These are phyloP conservation scores for Magnolia officinalis DNA, from an alignment of 164 flowering plant species.

Conservation along the genomic window DNA sequence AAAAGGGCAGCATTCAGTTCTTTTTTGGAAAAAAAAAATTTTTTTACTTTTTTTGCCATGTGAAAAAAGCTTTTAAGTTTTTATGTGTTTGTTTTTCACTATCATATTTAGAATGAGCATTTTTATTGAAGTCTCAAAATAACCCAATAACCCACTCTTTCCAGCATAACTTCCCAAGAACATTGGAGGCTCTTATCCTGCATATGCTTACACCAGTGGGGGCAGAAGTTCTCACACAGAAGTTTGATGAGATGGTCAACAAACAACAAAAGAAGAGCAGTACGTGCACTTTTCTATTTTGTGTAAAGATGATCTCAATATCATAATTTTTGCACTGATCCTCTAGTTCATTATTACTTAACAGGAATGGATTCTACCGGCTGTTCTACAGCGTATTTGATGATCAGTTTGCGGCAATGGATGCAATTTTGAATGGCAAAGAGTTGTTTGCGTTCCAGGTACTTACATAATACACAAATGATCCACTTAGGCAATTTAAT, in stretches of 20 bases:
- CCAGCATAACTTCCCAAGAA: conserved; percentile 89
- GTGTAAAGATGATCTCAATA: background rate
- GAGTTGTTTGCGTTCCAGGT: conserved; percentile 83
- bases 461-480: conserved; percentile 1
- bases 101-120: background rate
- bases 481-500: background rate
- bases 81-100: background rate
- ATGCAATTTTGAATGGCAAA: conserved; percentile 68
- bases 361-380: conserved; percentile 76
- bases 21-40: no score
- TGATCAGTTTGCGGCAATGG: conserved; percentile 82
- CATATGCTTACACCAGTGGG: conserved; percentile 88
- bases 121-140: background rate
- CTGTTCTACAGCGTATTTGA: conserved; percentile 78
- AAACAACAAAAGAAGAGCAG: conserved; percentile 55
- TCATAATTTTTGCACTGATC: background rate
- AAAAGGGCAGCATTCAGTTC: no score
- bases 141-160: conserved; percentile 7
- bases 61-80: no score
- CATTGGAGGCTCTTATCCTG: conserved; percentile 76
- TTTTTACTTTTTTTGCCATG: no score
- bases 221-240: conserved; percentile 84
- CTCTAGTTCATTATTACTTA: background rate
- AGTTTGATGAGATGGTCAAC: conserved; percentile 85
- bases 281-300: conserved; percentile 15